phyloP scores from a whole-genome alignment of 2,329 filamentous ascomycete genomes.

The Teratosphaeria nubilosa region DNA sequence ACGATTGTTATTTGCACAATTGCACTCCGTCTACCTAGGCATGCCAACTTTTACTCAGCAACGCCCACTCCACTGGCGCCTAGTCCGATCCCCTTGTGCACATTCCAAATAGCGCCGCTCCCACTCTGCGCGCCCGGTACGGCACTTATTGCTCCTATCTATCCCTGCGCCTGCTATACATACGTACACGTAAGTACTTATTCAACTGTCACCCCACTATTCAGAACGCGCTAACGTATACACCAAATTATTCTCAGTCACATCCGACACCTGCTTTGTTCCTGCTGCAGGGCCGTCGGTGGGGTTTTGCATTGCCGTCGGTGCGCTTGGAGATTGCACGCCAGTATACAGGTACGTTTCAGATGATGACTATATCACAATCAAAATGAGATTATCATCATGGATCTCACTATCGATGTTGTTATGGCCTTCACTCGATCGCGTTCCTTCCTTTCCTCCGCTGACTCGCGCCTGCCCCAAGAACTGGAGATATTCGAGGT shows the following conservation, averaged over 20 bases:
- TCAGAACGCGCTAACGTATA: slow-evolving; percentile 1
- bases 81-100: background rate
- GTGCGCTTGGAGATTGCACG: background rate
- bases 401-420: background rate
- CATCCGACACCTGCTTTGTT: background rate
- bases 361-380: slow-evolving; percentile 1
- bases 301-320: background rate
- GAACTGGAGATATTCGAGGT: background rate
- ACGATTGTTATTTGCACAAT: too few relatives aligned
- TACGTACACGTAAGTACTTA: background rate
- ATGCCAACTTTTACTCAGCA: background rate
- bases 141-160: background rate
- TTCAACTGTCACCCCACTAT: background rate
- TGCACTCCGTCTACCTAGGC: background rate
- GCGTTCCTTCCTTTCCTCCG: background rate
- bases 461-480: background rate
- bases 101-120: background rate
- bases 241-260: background rate
- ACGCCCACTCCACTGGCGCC: background rate
- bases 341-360: slow-evolving; percentile 2
- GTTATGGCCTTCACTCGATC: background rate
- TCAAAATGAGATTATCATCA: background rate
- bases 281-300: background rate
- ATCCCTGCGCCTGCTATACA: background rate
- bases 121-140: background rate